Percentiles rank a stretch among this genome's conserved stretches.
phyloP scores from a whole-genome alignment of 1,284 basidiomycete species.

The Crucibulum cyathiforme region DNA sequence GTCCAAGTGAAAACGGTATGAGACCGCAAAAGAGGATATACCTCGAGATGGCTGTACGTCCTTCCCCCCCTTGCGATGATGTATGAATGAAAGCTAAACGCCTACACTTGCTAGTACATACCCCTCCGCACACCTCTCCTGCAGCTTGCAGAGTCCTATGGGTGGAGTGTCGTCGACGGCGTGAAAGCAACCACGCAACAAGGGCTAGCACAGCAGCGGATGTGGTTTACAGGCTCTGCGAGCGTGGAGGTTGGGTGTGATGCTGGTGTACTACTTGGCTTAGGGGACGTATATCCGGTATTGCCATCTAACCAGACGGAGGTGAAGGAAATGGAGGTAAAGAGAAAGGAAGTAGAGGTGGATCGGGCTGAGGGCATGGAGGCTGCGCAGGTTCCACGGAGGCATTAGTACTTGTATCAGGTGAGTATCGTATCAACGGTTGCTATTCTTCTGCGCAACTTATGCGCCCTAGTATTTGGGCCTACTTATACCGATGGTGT shows the following conservation, averaged over 20 bases:
- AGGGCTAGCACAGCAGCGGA: conserved; percentile 25
- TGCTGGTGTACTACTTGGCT: background rate
- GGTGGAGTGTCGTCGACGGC: conserved; percentile 38
- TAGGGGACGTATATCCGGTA: background rate
- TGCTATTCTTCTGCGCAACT: too few relatives aligned
- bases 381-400: background rate
- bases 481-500: too few relatives aligned
- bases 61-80: background rate
- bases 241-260: conserved; percentile 18
- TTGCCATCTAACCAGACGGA: background rate
- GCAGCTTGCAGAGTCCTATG: conserved; percentile 35
- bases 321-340: background rate
- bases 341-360: background rate
- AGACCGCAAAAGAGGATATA: conserved; percentile 34
- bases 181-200: conserved; percentile 22
- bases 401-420: too few relatives aligned
- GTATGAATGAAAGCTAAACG: too few relatives aligned
- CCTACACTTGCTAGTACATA: conserved; percentile 24
- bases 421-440: too few relatives aligned
- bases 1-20: conserved; percentile 16
- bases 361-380: background rate
- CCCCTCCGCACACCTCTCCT: conserved; percentile 33
- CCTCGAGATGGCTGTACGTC: conserved; percentile 38
- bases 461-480: too few relatives aligned
- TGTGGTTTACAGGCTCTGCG: conserved; percentile 20